Conservation (phyloP, 1,284 basidiomycete genomes). For the Porogramme epimiltina region DNA sequence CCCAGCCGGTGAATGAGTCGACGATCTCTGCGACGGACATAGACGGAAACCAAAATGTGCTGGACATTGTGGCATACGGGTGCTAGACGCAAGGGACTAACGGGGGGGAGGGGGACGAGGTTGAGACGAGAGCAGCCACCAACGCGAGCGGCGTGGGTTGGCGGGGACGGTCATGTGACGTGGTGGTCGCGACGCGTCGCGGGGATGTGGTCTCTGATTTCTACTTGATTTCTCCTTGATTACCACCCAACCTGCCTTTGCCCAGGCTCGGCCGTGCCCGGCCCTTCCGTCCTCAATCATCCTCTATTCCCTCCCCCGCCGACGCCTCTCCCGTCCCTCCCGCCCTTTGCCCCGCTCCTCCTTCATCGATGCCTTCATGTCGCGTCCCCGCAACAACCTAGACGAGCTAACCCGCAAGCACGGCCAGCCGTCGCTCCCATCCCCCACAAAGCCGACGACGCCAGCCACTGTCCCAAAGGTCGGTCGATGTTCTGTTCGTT, state of each 20-base stretch:
- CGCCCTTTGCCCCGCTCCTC: background rate
- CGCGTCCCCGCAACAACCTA: conserved; percentile 35
- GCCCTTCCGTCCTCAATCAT: too few species aligned
- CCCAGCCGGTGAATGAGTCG: conserved; percentile 65
- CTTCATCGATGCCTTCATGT: conserved; percentile 23
- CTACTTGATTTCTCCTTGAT: too few species aligned
- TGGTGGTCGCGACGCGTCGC: conserved; percentile 19
- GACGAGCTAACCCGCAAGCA: conserved; percentile 31
- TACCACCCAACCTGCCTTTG: too few species aligned
- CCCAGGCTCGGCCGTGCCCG: too few species aligned
- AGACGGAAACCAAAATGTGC: conserved; percentile 60
- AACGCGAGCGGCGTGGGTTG: too few species aligned
- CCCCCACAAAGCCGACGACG: conserved; percentile 12
- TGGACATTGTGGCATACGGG: conserved; percentile 21
- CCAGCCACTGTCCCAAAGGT: conserved; percentile 20
- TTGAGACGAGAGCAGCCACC: too few species aligned
- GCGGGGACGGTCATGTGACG: conserved; percentile 22
- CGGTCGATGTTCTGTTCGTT: background rate
- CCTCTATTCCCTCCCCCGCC: too few species aligned
- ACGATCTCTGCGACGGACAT: conserved; percentile 66
- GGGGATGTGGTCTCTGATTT: too few species aligned
- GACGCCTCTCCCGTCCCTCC: background rate
- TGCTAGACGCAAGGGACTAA: background rate
- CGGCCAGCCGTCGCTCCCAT: conserved; percentile 3
- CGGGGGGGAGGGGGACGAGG: too few species aligned